A percentile compares a stretch with the other conserved stretches of the same genome.
Conservation (phyloP, 2,329 filamentous ascomycete genomes). For the Aspergillus pseudoglaucus region DNA sequence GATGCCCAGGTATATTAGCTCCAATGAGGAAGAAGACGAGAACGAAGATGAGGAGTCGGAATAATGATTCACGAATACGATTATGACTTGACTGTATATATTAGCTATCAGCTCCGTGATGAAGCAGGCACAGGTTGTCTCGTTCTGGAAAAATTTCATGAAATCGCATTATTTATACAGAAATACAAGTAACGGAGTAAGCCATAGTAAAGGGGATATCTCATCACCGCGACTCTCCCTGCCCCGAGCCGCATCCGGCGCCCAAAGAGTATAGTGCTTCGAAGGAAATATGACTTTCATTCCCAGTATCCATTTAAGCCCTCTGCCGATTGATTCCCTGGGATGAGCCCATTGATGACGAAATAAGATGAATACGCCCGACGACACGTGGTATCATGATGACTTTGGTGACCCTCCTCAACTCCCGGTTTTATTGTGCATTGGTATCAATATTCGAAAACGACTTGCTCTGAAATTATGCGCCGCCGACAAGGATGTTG, state of each 20-base stretch:
- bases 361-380: neutral
- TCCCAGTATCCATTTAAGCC: neutral
- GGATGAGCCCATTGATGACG: neutral
- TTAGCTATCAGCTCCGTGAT: neutral
- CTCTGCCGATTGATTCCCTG: neutral
- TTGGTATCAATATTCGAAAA: slow-evolving; percentile 2
- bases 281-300: neutral
- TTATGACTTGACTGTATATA: neutral
- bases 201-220: neutral
- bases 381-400: slow-evolving; percentile 1
- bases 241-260: neutral
- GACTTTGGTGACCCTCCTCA: neutral
- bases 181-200: slow-evolving; percentile 2
- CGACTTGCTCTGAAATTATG: slow-evolving; percentile 18
- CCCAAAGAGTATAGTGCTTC: neutral
- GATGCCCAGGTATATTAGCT: no score
- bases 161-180: slow-evolving; percentile 6
- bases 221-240: neutral
- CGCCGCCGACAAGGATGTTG: slow-evolving; percentile 45
- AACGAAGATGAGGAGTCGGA: no score
- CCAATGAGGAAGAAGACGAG: no score
- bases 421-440: neutral
- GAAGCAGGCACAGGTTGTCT: neutral
- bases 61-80: no score
- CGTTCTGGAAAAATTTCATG: neutral